A percentile compares a stretch with the other conserved stretches of the same genome.
phyloP scores from a whole-genome alignment of 139 green algal genomes.

The Chlamydomonas applanata region DNA sequence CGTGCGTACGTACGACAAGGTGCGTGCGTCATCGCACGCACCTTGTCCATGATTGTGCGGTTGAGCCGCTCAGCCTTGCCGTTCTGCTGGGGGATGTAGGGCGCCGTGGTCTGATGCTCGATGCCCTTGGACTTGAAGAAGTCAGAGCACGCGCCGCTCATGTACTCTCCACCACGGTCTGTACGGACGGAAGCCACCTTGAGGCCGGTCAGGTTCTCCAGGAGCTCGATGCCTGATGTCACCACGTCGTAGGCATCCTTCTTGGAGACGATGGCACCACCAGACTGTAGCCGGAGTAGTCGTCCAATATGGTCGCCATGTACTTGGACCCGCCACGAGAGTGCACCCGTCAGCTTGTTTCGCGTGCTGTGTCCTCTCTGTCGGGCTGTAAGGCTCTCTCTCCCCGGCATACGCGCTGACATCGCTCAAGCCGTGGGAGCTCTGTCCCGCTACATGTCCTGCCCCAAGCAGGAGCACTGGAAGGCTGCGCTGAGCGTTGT shows the following conservation, averaged over 20 bases:
- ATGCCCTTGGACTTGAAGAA: constrained; percentile 9
- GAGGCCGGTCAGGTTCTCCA: background rate
- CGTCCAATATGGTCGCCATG: background rate
- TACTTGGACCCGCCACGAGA: too few species aligned
- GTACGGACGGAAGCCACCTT: constrained; percentile 7
- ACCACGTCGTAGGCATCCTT: background rate
- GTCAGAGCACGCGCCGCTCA: background rate
- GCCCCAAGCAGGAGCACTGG: too few species aligned
- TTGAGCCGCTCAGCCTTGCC: constrained; percentile 31
- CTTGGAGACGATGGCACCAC: background rate
- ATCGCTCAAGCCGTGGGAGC: too few species aligned
- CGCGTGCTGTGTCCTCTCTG: too few species aligned
- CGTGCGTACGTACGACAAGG: too few species aligned
- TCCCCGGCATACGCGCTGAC: too few species aligned
- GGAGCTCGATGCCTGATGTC: background rate
- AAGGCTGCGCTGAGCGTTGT: too few species aligned
- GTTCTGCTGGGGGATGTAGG: constrained; percentile 30
- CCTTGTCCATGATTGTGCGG: constrained; percentile 20
- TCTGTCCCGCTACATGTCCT: too few species aligned
- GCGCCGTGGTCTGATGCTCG: background rate
- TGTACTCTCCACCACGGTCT: constrained; percentile 20
- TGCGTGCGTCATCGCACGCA: constrained; percentile 4
- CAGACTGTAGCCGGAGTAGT: background rate
- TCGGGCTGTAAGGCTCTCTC: too few species aligned
- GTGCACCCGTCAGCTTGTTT: too few species aligned